Evolutionary conservation across 495 filamentous ascomycete species (phyloP).

Genomic region (Aspergillus baeticus): DNA sequence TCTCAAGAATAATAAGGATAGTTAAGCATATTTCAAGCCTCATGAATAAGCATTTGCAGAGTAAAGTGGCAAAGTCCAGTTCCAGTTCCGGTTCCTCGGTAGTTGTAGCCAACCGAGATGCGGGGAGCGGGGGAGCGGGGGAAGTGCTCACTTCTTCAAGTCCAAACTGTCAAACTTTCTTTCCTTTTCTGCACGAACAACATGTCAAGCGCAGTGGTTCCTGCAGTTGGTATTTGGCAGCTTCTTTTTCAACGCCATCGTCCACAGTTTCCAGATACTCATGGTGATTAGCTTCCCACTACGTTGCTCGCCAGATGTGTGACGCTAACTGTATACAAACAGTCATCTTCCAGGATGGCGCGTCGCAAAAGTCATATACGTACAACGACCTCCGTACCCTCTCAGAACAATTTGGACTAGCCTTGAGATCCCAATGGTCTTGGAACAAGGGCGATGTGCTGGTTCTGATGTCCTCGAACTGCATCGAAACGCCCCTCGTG

Average conservation of each 20-base stretch:
- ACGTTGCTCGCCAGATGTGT: no score
- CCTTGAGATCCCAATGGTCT: slow-evolving; percentile 62
- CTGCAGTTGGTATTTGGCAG: slow-evolving; percentile 7
- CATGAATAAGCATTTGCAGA: not conserved
- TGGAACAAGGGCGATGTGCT: slow-evolving; percentile 77
- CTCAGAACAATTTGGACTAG: slow-evolving; percentile 61
- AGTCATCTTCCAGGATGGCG: slow-evolving; percentile 1
- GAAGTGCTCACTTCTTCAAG: not conserved
- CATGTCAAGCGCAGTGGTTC: not conserved
- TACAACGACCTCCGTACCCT: not conserved
- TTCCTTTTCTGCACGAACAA: not conserved
- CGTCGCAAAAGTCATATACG: not conserved
- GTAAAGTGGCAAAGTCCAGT: not conserved
- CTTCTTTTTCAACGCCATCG: slow-evolving; percentile 69
- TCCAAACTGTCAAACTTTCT: not conserved
- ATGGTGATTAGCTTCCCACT: slow-evolving; percentile 11
- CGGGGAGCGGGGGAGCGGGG: not conserved
- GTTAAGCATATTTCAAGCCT: no score
- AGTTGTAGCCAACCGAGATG: not conserved
- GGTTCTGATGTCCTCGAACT: slow-evolving; percentile 63
- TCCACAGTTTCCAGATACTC: slow-evolving; percentile 52
- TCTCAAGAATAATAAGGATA: no score
- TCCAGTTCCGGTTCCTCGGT: not conserved
- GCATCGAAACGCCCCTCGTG: slow-evolving; percentile 61
- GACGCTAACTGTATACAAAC: not conserved